These are phyloP conservation scores for Spergularia marina DNA, from an alignment of 148 eudicot species.

Conservation along the genomic window DNA sequence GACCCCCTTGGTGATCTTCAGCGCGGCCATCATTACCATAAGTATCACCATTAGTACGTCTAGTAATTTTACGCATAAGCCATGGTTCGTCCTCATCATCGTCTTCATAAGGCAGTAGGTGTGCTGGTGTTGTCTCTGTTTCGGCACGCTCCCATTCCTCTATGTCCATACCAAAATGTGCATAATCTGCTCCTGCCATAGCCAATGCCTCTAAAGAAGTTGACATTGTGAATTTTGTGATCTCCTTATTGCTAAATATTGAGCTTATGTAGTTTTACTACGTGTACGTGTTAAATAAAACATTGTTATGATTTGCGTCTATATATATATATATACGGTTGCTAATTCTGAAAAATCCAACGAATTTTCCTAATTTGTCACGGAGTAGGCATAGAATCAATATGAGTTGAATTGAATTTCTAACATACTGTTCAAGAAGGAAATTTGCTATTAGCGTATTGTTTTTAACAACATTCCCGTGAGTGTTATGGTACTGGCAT, in stretches of 20 bases:
- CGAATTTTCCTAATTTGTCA: slow-evolving; percentile 12
- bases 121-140: slow-evolving; percentile 30
- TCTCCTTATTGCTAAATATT: neutral
- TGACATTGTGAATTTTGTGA: slow-evolving; percentile 13
- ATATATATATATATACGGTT: neutral
- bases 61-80: neutral
- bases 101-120: slow-evolving; percentile 37
- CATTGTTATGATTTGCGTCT: neutral
- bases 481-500: neutral
- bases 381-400: slow-evolving; percentile 16
- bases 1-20: neutral
- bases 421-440: neutral
- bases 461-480: slow-evolving; percentile 23
- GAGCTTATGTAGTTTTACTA: neutral
- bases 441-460: neutral
- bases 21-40: neutral
- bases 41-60: neutral
- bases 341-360: slow-evolving; percentile 1
- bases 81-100: slow-evolving; percentile 21
- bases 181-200: slow-evolving; percentile 45
- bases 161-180: slow-evolving; percentile 21
- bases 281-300: neutral
- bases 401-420: slow-evolving; percentile 30
- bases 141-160: slow-evolving; percentile 48
- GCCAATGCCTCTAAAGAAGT: slow-evolving; percentile 50